Conservation (phyloP, 192 early-diverging fungal species). For the Martensiomyces pterosporus region DNA sequence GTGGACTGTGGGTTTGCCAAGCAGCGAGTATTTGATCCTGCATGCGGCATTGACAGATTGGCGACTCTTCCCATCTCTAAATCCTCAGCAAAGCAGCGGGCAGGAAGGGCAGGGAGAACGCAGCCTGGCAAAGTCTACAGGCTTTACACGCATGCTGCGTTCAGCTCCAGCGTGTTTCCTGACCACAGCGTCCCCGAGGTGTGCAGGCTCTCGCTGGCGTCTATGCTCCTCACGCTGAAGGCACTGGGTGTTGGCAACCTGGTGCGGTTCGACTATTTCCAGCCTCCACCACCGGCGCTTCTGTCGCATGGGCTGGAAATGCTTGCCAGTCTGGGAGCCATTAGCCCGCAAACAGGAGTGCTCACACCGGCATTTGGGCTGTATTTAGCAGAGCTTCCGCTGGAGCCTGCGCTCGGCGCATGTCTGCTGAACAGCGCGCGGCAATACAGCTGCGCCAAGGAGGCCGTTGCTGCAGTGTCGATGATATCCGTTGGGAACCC, state of each 20-base stretch:
- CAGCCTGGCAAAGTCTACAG: slow-evolving; percentile 93
- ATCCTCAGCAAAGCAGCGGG: slow-evolving; percentile 89
- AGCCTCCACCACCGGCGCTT: slow-evolving; percentile 90
- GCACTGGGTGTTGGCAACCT: slow-evolving; percentile 91
- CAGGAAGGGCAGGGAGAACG: slow-evolving; percentile 94
- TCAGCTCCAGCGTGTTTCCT: slow-evolving; percentile 88
- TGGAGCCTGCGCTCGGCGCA: slow-evolving; percentile 90
- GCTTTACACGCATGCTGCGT: slow-evolving; percentile 91
- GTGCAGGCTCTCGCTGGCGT: slow-evolving; percentile 88
- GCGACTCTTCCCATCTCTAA: slow-evolving; percentile 90
- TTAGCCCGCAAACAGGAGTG: slow-evolving; percentile 84
- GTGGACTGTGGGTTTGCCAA: slow-evolving; percentile 95
- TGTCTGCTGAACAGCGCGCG: slow-evolving; percentile 91
- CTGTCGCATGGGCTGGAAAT: slow-evolving; percentile 93
- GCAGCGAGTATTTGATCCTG: slow-evolving; percentile 94
- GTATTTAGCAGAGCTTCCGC: slow-evolving; percentile 92
- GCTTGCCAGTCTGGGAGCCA: slow-evolving; percentile 85
- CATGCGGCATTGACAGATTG: slow-evolving; percentile 95
- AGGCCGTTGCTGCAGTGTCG: slow-evolving; percentile 89
- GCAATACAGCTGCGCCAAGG: slow-evolving; percentile 86
- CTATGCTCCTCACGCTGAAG: slow-evolving; percentile 88
- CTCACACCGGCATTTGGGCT: slow-evolving; percentile 89
- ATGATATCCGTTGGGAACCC: slow-evolving; percentile 98
- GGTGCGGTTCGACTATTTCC: slow-evolving; percentile 96
- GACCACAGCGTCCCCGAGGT: slow-evolving; percentile 96